Conservation (phyloP, 257 asterid species). For the Osmanthus fragrans region DNA sequence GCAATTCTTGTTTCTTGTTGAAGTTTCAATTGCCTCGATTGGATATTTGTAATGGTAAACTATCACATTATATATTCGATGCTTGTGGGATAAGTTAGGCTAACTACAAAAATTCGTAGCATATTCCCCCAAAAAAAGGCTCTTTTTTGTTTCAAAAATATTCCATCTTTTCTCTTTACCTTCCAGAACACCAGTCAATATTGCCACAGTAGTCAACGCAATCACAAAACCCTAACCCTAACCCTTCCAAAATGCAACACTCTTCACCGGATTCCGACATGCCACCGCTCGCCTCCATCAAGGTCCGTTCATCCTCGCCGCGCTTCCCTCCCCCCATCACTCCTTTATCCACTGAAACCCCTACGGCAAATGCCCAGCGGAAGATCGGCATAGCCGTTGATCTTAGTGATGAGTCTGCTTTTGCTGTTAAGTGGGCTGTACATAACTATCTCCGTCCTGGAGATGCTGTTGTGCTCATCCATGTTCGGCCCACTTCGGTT, state of each 20-base stretch:
- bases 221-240: conserved; percentile 34
- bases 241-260: conserved; percentile 44
- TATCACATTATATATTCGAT: background rate
- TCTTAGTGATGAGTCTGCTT: conserved; percentile 80
- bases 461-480: conserved; percentile 74
- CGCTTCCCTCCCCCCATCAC: conserved; percentile 79
- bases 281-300: conserved; percentile 78
- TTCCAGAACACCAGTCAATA: conserved; percentile 12
- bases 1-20: too few relatives aligned
- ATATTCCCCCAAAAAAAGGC: background rate
- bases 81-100: background rate
- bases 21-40: too few relatives aligned
- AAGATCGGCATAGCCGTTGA: conserved; percentile 90
- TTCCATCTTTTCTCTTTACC: background rate
- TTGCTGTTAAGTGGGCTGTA: conserved; percentile 89
- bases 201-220: conserved; percentile 31
- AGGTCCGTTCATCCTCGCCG: conserved; percentile 85
- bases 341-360: conserved; percentile 67
- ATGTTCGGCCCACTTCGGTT: conserved; percentile 89
- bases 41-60: too few relatives aligned
- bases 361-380: conserved; percentile 79
- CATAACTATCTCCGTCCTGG: conserved; percentile 86
- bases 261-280: conserved; percentile 70
- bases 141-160: background rate
- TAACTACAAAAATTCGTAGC: background rate